Percentiles rank a stretch among this genome's conserved stretches.
These are phyloP conservation scores for Acanthochlamys bracteata DNA, from an alignment of 106 monocot genomes.

Conservation along the genomic window DNA sequence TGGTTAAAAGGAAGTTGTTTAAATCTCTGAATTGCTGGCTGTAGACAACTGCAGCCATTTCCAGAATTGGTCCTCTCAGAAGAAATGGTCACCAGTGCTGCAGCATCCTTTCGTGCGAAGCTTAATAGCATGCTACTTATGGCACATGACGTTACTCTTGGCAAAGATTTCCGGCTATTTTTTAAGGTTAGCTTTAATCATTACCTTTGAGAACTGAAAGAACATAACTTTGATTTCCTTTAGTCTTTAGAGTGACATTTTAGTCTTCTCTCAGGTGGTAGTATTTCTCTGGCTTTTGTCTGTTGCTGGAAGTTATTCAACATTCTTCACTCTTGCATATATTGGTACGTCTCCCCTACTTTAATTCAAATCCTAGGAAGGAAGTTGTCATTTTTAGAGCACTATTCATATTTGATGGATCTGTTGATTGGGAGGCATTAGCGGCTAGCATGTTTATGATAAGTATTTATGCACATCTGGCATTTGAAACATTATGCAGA, in stretches of 20 bases:
- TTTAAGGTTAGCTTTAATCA: conserved; percentile 46
- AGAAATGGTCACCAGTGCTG: conserved; percentile 96
- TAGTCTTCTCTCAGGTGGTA: conserved; percentile 40
- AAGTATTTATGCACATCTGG: too few species aligned
- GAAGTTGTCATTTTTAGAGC: not conserved
- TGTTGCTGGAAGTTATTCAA: conserved; percentile 68
- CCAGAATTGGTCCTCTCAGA: conserved; percentile 91
- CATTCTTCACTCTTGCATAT: conserved; percentile 81
- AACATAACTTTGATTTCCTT: not conserved
- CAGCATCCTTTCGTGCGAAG: conserved; percentile 84
- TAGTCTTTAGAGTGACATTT: not conserved
- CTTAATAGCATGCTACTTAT: conserved; percentile 81
- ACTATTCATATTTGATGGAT: not conserved
- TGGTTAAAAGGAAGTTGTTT: not conserved
- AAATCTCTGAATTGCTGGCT: not conserved
- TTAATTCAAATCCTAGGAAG: not conserved
- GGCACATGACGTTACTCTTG: conserved; percentile 94
- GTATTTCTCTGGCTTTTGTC: conserved; percentile 86
- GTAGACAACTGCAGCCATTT: conserved; percentile 75
- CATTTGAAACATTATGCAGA: too few species aligned
- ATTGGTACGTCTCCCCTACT: conserved; percentile 42
- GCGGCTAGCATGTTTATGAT: too few species aligned
- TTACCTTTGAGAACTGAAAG: not conserved
- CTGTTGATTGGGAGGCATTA: too few species aligned
- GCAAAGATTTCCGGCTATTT: conserved; percentile 83